Evolutionary conservation across 805 yeast genomes (phyloP), one percentile per base, ranked within the genome.

Genomic region (Suhomyces sp.): DNA sequence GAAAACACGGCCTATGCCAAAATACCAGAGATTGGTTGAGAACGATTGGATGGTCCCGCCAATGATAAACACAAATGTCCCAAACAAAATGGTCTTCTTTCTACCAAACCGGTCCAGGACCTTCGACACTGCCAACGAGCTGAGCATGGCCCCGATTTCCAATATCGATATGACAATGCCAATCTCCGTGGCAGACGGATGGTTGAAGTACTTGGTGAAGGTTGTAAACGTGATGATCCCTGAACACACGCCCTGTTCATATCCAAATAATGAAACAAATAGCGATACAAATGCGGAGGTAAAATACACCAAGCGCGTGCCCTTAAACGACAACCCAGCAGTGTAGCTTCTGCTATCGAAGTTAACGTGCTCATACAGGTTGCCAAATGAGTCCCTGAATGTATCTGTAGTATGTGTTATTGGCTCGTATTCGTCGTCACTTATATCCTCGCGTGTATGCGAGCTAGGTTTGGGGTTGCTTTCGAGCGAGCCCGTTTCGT

Each of bases 101-200:
- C 97, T 79, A 8, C 97, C 97, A 55, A 87, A 77, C 54, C 74
- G 77, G 65, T 92, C 97, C 44, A 92, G 88, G 13, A 90, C 70
- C 51, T 83, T 74, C 1, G 97, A 94, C 2, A 90, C 90, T 48
- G 82, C 65, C n/a, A 92, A 72, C 4, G 96, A 88, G 3, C 93
- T 84, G 0, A 88, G 69, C 66, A 90, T 74, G 0, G 97, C 97
- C 44, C 97, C 97, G 29, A 91, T 79, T 69, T 91, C 97, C 51
- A 91, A 74, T 51, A 91, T 87, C 13, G 96, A 91, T 10, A 91
- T 94, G 80, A 91, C 87, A 2, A 93, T 82, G 19, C 97, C 97
- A 42, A 90, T 82, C 55, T 82, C 79, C 1, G 90, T 79, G 13
- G 94, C 80, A 4, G 85, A 72, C 1, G 97, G 97, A 46, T 88